Percentiles rank a stretch among this genome's conserved stretches.
phyloP scores from a whole-genome alignment of 2,329 filamentous ascomycete species.

The Calonectria leucothoes region DNA sequence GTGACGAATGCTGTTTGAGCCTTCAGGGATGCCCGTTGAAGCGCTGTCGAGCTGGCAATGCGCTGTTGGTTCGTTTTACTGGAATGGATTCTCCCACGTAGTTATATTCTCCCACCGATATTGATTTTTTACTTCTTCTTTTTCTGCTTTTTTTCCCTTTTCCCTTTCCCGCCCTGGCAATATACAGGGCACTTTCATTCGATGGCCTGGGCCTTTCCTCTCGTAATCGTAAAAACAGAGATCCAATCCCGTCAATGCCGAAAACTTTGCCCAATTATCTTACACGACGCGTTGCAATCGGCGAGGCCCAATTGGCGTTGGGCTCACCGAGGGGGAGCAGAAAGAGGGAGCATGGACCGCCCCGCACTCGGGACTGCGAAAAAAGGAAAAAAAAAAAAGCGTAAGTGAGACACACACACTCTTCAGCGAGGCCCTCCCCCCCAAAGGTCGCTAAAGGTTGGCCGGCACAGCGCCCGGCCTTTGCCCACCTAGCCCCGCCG shows the following conservation, averaged over 20 bases:
- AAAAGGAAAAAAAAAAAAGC: background rate
- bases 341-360: conserved; percentile 15
- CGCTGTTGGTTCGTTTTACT: background rate
- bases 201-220: background rate
- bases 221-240: background rate
- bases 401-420: background rate
- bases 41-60: background rate
- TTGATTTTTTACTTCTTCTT: background rate
- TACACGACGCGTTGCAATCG: conserved; percentile 34
- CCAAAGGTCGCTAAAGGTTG: background rate
- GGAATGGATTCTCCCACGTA: background rate
- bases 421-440: background rate
- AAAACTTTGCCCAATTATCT: conserved; percentile 40
- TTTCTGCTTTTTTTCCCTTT: background rate
- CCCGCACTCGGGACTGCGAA: conserved; percentile 14
- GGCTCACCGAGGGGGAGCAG: background rate
- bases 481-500: background rate
- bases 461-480: background rate
- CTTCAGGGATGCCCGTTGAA: background rate
- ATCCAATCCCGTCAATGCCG: conserved; percentile 11
- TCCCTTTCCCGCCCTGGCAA: background rate
- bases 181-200: background rate
- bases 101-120: background rate
- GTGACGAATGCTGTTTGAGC: background rate
- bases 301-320: conserved; percentile 23